Conservation (phyloP, 2,329 filamentous ascomycete genomes). For the Phialemoniopsis sp. region DNA sequence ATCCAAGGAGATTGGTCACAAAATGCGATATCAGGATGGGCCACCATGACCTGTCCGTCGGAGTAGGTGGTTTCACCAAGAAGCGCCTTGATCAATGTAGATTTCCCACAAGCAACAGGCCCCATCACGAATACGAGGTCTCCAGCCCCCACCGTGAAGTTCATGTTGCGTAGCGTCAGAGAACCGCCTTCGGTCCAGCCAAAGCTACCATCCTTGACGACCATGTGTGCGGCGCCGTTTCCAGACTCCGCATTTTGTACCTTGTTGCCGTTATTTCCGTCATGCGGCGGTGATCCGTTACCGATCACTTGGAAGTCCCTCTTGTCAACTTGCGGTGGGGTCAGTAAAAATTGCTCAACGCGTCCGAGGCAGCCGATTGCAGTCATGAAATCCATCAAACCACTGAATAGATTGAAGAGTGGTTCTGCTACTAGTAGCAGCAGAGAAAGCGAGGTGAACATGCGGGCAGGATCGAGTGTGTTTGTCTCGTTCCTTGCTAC, state of each 20-base stretch:
- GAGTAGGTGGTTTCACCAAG: constrained; percentile 26
- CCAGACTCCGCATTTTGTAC: background rate
- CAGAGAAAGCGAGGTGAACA: constrained; percentile 34
- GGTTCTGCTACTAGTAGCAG: constrained; percentile 11
- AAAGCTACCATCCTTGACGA: constrained; percentile 11
- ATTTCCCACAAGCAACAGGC: constrained; percentile 39
- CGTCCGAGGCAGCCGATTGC: constrained; percentile 33
- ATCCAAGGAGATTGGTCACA: constrained; percentile 6
- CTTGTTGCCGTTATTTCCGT: too few relatives aligned
- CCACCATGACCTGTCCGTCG: constrained; percentile 1
- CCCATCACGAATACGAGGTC: constrained; percentile 32
- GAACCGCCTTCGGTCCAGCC: constrained; percentile 2
- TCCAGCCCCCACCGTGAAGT: constrained; percentile 10
- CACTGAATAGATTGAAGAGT: constrained; percentile 29
- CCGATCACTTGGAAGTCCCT: constrained; percentile 5
- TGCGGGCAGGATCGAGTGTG: constrained; percentile 22
- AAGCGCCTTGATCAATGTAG: constrained; percentile 29
- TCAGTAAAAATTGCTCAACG: constrained; percentile 29
- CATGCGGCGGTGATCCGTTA: background rate
- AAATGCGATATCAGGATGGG: constrained; percentile 2
- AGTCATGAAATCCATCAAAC: constrained; percentile 30
- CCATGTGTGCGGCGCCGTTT: constrained; percentile 5
- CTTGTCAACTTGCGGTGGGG: constrained; percentile 19
- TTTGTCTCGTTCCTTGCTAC: constrained; percentile 18
- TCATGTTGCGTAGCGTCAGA: constrained; percentile 10